Evolutionary conservation across 306 rosid genomes (phyloP), one percentile per base, ranked within the genome.

Genomic region (Gleditsia sinensis): DNA sequence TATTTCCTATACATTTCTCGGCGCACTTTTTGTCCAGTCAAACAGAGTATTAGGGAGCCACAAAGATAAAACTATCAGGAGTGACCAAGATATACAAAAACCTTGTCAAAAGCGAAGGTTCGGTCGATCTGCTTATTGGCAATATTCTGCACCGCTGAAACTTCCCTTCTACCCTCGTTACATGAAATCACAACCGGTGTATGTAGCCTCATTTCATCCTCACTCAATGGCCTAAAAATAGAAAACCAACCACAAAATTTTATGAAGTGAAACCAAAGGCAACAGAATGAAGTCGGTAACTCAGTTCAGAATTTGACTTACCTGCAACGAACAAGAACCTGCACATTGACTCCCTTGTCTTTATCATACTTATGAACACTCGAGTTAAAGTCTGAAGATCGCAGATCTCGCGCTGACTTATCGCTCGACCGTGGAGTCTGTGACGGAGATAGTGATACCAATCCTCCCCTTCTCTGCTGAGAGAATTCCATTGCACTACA

Each of bases 111-210:
- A 12, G 70, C 83, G 60, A 95, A 95, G 49, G 97, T 90, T 87
- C 96, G 86, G 83, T 95, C 99, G 83, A 95, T 95, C 89, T 95
- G 99, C 88, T 95, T 95, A 81, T 95, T 95, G 75, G 99, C 99
- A 66, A 95, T 92, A 75, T 23, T 88, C 90, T 95, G 99, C 21
- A 95, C 69, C 33, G 99, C 99, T 11, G 78, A 83, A 72, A 95
- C 97, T 69, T 95, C 99, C 72, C 87, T 85, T 78, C 97, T 83
- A 34, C 75, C 77, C 49, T 95, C 99, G 73, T 87, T 80, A 69
- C 99, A 95, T 32, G 99, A 85, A 78, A 95, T 83, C 83, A 95
- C 99, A 55, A 90, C 97, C 1, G 99, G 99, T 10, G 99, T 95
- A 61, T 92, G 93, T 56, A 92, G 54, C 72, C 90, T 86, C 85